Base-by-base conservation (phyloP, 2,329 filamentous ascomycete genomes). In the Orbilia ellipsospora region DNA sequence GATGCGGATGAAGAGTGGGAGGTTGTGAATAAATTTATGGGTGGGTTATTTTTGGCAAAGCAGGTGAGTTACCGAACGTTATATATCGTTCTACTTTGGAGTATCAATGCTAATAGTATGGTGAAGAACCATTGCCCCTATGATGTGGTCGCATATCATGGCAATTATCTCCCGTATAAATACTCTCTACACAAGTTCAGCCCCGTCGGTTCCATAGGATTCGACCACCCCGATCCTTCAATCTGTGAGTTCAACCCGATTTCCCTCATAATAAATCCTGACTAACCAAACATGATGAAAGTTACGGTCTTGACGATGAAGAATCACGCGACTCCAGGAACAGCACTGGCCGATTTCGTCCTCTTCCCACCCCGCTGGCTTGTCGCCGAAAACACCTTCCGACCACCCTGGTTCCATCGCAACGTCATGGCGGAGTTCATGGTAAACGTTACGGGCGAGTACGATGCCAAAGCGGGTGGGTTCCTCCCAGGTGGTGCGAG, bases 151-250 rank as follows among this genome's bases (percentile, higher is more conserved):
- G 90, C 89, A 2, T 94, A 91, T 91, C 91, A 94, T 80, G 91
- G 91, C 52, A 91, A 88, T 77, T 93, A 93, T 82, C 90, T 90
- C 75, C 91, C 91, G 0, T 92, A 89, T 86, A 94, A 94, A 83
- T 94, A 94, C 83, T 91, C 93, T 79, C 86, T 94, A 0, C 90
- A 89, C 26, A 88, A 90, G 36, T 94, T 93, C 85, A 91, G 90
- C 83, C 88, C 88, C 51, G 89, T 94, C 52, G 91, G 91, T 18
- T 88, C 86, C 65, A 88, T 92, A 78, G 90, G 88, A 6, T 92
- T 88, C 80, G 91, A 94, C 81, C 91, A 94, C 80, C 90, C 90
- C 0, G 91, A 94, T 80, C 91, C 91, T 0, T 89, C 87, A 77
- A 93, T 94, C 81, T 94, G 66, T 76, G 59, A 28, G 56, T 54